These are phyloP conservation scores for Kazachstania sp. DNA, from an alignment of 1,139 yeast species.

Conservation along the genomic window DNA sequence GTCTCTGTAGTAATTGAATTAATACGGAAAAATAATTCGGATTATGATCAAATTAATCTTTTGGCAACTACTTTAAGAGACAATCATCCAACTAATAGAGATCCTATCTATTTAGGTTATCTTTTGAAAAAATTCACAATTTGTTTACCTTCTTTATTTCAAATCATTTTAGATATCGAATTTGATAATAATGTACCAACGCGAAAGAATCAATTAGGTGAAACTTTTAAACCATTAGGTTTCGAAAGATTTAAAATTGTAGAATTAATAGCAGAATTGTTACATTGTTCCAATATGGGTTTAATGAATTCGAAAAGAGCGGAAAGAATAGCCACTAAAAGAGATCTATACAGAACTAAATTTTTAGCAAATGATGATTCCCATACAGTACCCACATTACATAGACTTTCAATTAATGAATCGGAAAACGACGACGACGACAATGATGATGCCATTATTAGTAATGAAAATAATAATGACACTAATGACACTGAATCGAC, in stretches of 20 bases:
- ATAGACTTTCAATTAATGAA: constrained; percentile 11
- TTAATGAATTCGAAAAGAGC: constrained; percentile 80
- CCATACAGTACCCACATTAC: neutral
- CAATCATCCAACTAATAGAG: constrained; percentile 90
- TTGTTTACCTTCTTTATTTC: constrained; percentile 39
- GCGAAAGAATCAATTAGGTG: constrained; percentile 25
- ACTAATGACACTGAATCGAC: neutral
- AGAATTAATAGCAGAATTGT: constrained; percentile 85
- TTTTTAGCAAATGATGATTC: neutral
- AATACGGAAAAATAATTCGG: constrained; percentile 90
- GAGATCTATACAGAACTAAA: constrained; percentile 59
- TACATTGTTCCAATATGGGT: constrained; percentile 97
- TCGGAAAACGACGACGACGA: neutral
- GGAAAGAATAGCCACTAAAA: constrained; percentile 61
- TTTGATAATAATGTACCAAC: constrained; percentile 9
- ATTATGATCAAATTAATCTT: constrained; percentile 84
- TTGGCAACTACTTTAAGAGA: constrained; percentile 69
- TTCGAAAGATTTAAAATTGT: constrained; percentile 93
- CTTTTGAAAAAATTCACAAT: constrained; percentile 31
- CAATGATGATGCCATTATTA: constrained; percentile 2
- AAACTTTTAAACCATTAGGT: constrained; percentile 66
- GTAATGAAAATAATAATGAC: constrained; percentile 16
- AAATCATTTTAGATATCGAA: constrained; percentile 22
- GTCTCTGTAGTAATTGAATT: constrained; percentile 94
- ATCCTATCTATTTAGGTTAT: constrained; percentile 47